Evolutionary conservation across 2,329 filamentous ascomycete genomes (phyloP).

Genomic region (Phialophora expanda): DNA sequence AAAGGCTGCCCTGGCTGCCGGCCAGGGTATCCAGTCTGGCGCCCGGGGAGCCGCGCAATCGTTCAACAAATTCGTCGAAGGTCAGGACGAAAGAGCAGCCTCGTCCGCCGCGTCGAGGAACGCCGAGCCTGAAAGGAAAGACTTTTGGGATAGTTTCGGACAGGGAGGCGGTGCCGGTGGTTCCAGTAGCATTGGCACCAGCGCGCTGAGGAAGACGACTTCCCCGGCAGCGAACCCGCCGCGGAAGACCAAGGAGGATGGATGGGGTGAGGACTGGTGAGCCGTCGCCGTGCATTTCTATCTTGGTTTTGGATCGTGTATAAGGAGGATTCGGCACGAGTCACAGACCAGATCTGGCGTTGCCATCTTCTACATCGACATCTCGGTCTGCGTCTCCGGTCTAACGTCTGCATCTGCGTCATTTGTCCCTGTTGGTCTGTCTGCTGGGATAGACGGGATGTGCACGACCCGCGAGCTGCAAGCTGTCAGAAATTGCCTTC

Average conservation of each 20-base stretch:
- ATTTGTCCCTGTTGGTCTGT: not conserved
- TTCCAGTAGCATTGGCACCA: constrained; percentile 62
- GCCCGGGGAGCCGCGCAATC: constrained; percentile 77
- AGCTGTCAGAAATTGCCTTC: not conserved
- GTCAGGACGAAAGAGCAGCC: constrained; percentile 54
- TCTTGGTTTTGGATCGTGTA: not conserved
- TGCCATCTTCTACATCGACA: not conserved
- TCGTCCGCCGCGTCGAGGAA: constrained; percentile 43
- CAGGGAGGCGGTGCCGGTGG: constrained; percentile 32
- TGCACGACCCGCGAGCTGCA: too few relatives aligned
- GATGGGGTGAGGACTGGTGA: constrained; percentile 61
- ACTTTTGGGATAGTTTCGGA: constrained; percentile 88
- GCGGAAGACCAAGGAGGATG: constrained; percentile 58
- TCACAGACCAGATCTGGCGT: not conserved
- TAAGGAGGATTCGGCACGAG: not conserved
- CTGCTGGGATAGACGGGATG: not conserved
- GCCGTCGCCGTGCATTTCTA: not conserved
- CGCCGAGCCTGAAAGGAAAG: constrained; percentile 70
- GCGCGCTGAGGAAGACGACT: constrained; percentile 63
- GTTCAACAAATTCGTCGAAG: constrained; percentile 88
- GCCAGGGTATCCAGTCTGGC: constrained; percentile 67
- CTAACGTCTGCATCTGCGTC: not conserved
- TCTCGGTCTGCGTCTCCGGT: not conserved
- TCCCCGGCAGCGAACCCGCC: constrained; percentile 38
- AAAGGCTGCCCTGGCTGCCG: constrained; percentile 59